Evolutionary conservation across 441 rosid genomes (phyloP).

Genomic region (Jatropha podagrica): DNA sequence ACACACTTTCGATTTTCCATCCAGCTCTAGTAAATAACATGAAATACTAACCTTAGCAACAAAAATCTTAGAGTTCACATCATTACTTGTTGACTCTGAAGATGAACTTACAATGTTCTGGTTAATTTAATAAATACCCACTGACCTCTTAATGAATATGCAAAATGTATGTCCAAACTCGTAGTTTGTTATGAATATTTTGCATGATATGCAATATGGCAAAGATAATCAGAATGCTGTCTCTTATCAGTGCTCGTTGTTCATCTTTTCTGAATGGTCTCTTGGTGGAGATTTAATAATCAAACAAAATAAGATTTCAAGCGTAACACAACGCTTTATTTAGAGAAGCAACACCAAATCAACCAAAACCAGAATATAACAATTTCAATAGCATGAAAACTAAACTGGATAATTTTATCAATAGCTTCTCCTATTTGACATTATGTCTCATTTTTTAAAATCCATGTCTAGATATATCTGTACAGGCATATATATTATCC

Average conservation of each 20-base stretch:
- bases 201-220: neutral
- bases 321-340: neutral
- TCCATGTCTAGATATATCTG: neutral
- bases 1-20: conserved; percentile 1
- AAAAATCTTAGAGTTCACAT: too few relatives aligned
- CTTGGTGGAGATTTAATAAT: neutral
- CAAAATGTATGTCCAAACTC: neutral
- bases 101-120: neutral
- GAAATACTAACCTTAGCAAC: too few relatives aligned
- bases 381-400: neutral
- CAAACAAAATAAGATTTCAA: neutral
- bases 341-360: neutral
- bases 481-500: neutral
- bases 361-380: neutral
- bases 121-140: neutral
- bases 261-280: neutral
- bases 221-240: neutral
- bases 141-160: neutral
- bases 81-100: neutral
- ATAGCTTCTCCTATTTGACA: neutral
- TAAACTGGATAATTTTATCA: neutral
- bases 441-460: neutral
- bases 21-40: neutral
- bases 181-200: neutral
- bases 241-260: neutral